Base-by-base conservation (phyloP, 2,329 filamentous ascomycete species). In the Alternaria sp. region DNA sequence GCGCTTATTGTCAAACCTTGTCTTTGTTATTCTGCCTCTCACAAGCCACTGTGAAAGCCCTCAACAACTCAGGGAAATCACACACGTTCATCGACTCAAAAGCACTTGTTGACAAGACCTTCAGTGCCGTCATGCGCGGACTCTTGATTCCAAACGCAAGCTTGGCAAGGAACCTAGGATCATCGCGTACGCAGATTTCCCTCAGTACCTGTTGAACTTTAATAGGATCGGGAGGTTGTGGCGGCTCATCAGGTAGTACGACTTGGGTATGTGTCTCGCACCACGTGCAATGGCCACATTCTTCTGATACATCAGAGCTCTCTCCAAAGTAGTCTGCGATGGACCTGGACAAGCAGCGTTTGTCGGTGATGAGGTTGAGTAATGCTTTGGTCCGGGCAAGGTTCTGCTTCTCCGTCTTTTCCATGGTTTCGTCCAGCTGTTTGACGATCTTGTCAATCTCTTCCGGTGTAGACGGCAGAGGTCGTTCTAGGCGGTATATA, bases 131-230 rank as follows among this genome's bases (percentile, higher is more conserved):
- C 0, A 86, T 79, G 1, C 85, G 75, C 0, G 86, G 87, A 63
- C 85, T 88, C 42, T 78, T 79, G 67, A 89, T 88, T 0, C 87
- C 87, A 68, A 88, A 89, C 0, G 86, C 86, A 4, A 89, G 75
- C 21, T 84, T 80, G 0, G 87, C 85, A 28, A 89, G 74, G 62
- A 87, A 84, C 11, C 86, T 74, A 2, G 86, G 79, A 67, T 89
- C 86, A 45, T 89, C 84, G 2, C 84, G 78, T 1, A 82, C 80
- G 0, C 73, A 64, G 11, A 83, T 81, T 0, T 71, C 77, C 0
- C 71, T 60, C 1, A 88, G 72, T 0, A 88, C 73, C 1, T 66
- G 70, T 6, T 71, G 56, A 45, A 88, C 82, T 0, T 76, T 76
- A 0, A 57, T 57, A 0, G 64, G 54, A 54, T 86, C 75, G 3